Evolutionary conservation across 805 yeast genomes (phyloP), one percentile per base, ranked within the genome.

Genomic region (Yarrowia hollandica): DNA sequence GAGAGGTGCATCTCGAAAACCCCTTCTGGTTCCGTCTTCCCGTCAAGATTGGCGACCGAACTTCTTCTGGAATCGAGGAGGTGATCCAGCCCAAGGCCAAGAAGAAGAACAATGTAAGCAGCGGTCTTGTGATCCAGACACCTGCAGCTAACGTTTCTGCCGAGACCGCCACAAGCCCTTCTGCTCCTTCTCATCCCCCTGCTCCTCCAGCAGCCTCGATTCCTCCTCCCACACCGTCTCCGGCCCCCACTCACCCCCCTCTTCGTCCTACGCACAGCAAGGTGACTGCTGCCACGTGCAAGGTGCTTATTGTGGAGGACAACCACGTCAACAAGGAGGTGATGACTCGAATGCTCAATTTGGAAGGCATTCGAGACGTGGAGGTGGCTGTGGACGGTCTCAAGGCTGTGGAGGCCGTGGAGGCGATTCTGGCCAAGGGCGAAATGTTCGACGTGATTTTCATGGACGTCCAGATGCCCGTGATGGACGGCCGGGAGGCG

Each of bases 391-490:
- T 87, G 64, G 96, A 94, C 72, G 99, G 99, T 16, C 82, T 82
- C 31, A 97, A 91, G 62, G 97, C 97, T 0, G 82, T 91, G 34
- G 77, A 77, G 30, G 58, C 58, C 0, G 83, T 89, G 1, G 76
- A 80, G 62, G 77, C 75, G 25, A 74, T 83, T 1, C 65, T 73
- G 16, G 63, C 38, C 1, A 59, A 54, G 6, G 62, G 61, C 14
- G 21, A 60, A 28, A 55, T 60, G 31, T 90, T 78, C 69, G 94
- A 89, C 69, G 72, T 92, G 57, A 83, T 92, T 1, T 89, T 92
- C 69, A 92, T 92, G 99, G 99, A 92, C 72, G 96, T 92, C 54
- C 97, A 92, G 72, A 92, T 92, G 98, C 98, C 98, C 2, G 85
- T 82, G 66, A 77, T 91, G 65, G 97, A 92, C 69, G 99, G 99